These are phyloP conservation scores for Dendrostoma leiphaemia DNA, from an alignment of 2,329 filamentous ascomycete species.

Conservation along the genomic window DNA sequence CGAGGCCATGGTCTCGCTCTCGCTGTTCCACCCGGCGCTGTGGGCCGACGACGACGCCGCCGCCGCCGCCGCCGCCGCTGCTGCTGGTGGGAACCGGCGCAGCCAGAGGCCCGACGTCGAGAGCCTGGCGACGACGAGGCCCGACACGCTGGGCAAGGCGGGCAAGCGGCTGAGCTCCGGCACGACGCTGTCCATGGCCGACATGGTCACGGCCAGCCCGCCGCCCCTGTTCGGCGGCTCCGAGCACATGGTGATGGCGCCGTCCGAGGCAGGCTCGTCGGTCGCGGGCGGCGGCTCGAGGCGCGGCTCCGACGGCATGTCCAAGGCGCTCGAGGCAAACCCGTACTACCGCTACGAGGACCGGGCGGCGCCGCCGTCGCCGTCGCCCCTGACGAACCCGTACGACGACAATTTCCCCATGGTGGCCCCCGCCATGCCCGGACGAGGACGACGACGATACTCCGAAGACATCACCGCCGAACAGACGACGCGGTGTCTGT, in stretches of 20 bases:
- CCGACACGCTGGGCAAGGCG: background rate
- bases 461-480: constrained; percentile 16
- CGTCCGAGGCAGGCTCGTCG: constrained; percentile 15
- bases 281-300: constrained; percentile 4
- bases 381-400: too few relatives aligned
- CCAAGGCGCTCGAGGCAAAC: background rate
- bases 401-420: background rate
- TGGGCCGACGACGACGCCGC: constrained; percentile 16
- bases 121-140: background rate
- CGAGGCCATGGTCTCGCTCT: constrained; percentile 27
- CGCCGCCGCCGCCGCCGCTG: background rate
- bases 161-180: constrained; percentile 12
- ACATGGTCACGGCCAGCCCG: background rate
- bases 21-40: constrained; percentile 28
- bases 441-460: background rate
- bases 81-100: background rate
- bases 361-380: background rate
- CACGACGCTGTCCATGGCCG: constrained; percentile 5
- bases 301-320: constrained; percentile 7
- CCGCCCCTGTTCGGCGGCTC: constrained; percentile 10
- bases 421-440: background rate
- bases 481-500: constrained; percentile 6
- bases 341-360: constrained; percentile 1
- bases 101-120: background rate
- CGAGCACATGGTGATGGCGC: constrained; percentile 10